Evolutionary conservation across 2,329 filamentous ascomycete genomes (phyloP).

Genomic region (Alternaria dauci): DNA sequence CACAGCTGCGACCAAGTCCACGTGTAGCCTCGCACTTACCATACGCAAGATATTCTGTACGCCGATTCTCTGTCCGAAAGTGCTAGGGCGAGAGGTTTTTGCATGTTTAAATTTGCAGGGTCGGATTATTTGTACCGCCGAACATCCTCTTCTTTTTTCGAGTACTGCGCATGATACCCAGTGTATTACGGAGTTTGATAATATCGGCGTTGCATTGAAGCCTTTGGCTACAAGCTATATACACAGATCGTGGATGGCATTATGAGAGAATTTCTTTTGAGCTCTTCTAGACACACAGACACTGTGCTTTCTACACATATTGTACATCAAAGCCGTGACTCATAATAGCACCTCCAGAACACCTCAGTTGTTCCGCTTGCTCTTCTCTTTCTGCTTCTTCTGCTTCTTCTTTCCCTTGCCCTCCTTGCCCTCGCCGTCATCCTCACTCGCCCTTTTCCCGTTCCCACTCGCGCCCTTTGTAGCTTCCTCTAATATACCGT

Average conservation of each 20-base stretch:
- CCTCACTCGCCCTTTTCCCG: constrained; percentile 43
- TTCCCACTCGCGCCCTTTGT: constrained; percentile 36
- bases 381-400: constrained; percentile 37
- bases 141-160: neutral
- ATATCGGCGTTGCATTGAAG: neutral
- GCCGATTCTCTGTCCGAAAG: too few species aligned
- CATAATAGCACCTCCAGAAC: neutral
- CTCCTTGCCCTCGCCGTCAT: constrained; percentile 31
- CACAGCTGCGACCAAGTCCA: too few species aligned
- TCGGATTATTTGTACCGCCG: too few species aligned
- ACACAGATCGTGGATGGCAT: neutral
- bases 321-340: neutral
- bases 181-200: neutral
- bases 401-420: constrained; percentile 40
- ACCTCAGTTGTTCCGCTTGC: constrained; percentile 39
- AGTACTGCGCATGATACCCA: neutral
- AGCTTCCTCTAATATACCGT: constrained; percentile 16
- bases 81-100: too few species aligned
- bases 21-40: too few species aligned
- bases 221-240: neutral
- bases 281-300: neutral
- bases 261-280: neutral
- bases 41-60: too few species aligned
- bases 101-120: too few species aligned
- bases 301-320: neutral